Base-by-base conservation (phyloP, 306 rosid species). In the Malus asiatica region DNA sequence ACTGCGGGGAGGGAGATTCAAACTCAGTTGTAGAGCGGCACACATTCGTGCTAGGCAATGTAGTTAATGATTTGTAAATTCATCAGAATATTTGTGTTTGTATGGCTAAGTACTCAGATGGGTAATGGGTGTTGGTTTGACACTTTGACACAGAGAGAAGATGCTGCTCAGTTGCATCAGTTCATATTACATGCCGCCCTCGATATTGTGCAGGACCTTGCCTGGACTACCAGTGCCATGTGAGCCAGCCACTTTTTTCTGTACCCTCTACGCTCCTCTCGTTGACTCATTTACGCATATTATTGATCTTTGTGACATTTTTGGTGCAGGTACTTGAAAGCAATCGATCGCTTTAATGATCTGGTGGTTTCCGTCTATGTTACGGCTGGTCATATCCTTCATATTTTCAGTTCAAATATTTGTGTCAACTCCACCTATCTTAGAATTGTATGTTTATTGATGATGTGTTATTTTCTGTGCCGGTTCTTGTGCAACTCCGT, bases 161-260 rank as follows among this genome's bases (percentile, higher is more conserved):
- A 95, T 71, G 91, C 98, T 65, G 97, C 97, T 74, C 98, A 95
- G 88, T 84, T 95, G 77, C 97, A 95, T 87, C 98, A 95, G 83
- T 95, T 95, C 85, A 85, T 95, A 69, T 82, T 95, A 64, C 98
- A 95, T 44, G 94, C 98, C 8, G 96, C 98, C 82, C 90, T 95
- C 2, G 98, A 95, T 82, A 88, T 95, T 69, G 98, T 95, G 70
- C 98, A 95, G 86, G 98, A 95, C 87, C 90, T 92, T 80, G 98
- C 98, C 19, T 92, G 98, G 98, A 92, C 98, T 73, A 95, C 98
- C 32, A 95, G 97, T 74, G 96, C 98, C 64, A 95, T 95, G 98
- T 95, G 73, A 44, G 77, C 46, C 73, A 11, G 70, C 63, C 30
- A 44, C 30, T 62, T 86, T 86, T 89, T 87, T 73, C 15, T 58